A percentile compares a stretch with the other conserved stretches of the same genome.
phyloP scores from a whole-genome alignment of 352 stramenopile species.

The Globisporangium emineosum region DNA sequence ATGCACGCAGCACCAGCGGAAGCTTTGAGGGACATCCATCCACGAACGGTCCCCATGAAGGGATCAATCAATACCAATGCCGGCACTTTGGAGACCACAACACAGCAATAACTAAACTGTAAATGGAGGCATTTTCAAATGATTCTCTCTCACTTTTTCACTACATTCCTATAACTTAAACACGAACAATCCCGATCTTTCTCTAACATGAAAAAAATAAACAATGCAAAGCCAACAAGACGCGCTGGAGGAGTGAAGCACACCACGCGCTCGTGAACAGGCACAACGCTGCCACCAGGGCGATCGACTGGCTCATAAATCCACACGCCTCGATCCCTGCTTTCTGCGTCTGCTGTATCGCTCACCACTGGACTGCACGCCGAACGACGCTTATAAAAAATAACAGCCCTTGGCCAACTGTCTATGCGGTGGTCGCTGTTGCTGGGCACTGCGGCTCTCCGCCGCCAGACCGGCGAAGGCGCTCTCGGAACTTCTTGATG shows the following conservation, averaged over 20 bases:
- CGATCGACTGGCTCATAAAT: not conserved
- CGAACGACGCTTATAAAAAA: conserved; percentile 10
- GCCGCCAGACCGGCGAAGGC: conserved; percentile 37
- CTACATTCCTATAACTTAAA: conserved; percentile 13
- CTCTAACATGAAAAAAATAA: conserved; percentile 7
- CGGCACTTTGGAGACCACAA: not conserved
- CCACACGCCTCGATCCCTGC: not conserved
- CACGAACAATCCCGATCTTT: not conserved
- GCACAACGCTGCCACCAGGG: not conserved
- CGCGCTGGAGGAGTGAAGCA: not conserved
- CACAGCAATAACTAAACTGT: not conserved
- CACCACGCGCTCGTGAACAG: not conserved
- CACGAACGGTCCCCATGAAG: not conserved
- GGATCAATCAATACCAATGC: not conserved
- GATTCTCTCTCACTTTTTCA: not conserved
- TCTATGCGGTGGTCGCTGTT: conserved; percentile 7
- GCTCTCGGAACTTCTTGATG: conserved; percentile 68
- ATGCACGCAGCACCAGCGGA: not conserved
- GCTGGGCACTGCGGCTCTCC: conserved; percentile 19
- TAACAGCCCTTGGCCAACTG: not conserved
- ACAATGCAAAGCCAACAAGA: not conserved
- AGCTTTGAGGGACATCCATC: not conserved
- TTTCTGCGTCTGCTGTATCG: not conserved
- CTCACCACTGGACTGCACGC: not conserved
- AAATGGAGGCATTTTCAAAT: conserved; percentile 1